These are phyloP conservation scores for Megacollybia marginata DNA, from an alignment of 768 basidiomycete genomes.

Conservation along the genomic window DNA sequence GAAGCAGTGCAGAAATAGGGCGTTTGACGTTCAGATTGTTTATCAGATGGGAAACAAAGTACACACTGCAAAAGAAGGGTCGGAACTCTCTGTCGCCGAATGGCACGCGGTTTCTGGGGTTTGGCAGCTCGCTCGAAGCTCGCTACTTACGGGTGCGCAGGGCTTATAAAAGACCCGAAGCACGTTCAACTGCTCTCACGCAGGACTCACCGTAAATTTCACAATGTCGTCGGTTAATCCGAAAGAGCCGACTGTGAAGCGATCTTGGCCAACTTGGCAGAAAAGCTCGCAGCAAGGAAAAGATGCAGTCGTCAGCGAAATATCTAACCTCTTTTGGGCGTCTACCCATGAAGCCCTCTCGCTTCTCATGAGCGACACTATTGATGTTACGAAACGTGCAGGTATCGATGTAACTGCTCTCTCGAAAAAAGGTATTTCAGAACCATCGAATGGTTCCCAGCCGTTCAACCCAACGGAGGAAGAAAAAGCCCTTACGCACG, in stretches of 20 bases:
- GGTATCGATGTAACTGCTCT: conserved; percentile 3
- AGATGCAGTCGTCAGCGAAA: conserved; percentile 2
- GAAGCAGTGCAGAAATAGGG: too few relatives aligned
- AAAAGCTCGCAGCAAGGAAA: neutral
- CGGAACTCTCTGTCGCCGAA: too few relatives aligned
- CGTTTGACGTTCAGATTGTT: too few relatives aligned
- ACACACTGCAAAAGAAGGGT: too few relatives aligned
- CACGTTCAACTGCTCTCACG: too few relatives aligned
- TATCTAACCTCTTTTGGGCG: conserved; percentile 3
- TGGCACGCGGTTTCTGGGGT: too few relatives aligned
- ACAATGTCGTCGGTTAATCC: too few relatives aligned
- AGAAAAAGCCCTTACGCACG: neutral
- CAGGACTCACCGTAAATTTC: too few relatives aligned
- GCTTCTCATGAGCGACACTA: conserved; percentile 5
- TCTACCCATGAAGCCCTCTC: conserved; percentile 2
- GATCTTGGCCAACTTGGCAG: conserved; percentile 4
- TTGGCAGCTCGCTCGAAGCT: too few relatives aligned
- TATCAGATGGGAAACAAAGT: too few relatives aligned
- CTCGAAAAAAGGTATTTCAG: neutral
- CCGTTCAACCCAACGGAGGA: conserved; percentile 1
- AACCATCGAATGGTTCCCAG: neutral
- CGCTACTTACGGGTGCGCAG: too few relatives aligned
- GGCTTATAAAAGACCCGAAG: too few relatives aligned
- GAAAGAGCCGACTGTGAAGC: neutral
- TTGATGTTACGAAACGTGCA: conserved; percentile 2